phyloP scores from a whole-genome alignment of 2,329 filamentous ascomycete species.

The Aspergillus amoenus region DNA sequence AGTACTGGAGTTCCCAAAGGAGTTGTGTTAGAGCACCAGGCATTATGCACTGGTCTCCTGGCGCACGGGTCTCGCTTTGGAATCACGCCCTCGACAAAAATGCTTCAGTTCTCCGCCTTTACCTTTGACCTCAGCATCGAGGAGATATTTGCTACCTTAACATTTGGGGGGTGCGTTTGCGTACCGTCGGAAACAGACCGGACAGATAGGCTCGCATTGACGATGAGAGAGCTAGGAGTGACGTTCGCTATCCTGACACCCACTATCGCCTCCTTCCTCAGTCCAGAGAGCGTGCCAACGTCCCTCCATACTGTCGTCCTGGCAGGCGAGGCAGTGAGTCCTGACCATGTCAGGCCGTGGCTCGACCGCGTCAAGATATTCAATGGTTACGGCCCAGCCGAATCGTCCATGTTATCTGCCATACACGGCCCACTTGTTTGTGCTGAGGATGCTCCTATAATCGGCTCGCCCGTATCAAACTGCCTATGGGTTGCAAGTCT shows the following conservation, averaged over 20 bases:
- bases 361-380: background rate
- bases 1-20: background rate
- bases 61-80: background rate
- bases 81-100: background rate
- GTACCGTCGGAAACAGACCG: background rate
- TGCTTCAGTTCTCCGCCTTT: background rate
- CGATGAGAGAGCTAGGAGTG: background rate
- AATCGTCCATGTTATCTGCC: background rate
- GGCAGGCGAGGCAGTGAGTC: slow-evolving; percentile 7
- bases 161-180: background rate
- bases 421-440: no score
- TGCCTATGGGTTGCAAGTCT: background rate
- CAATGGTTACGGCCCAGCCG: slow-evolving; percentile 3
- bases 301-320: background rate
- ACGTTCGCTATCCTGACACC: background rate
- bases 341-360: background rate
- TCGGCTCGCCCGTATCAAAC: background rate
- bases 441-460: background rate
- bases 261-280: background rate
- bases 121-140: background rate
- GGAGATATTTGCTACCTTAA: background rate
- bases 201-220: background rate
- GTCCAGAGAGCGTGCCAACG: background rate
- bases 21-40: background rate
- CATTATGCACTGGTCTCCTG: background rate